Conservation (phyloP, 345 rosid genomes). For the Cardamine resedifolia region DNA sequence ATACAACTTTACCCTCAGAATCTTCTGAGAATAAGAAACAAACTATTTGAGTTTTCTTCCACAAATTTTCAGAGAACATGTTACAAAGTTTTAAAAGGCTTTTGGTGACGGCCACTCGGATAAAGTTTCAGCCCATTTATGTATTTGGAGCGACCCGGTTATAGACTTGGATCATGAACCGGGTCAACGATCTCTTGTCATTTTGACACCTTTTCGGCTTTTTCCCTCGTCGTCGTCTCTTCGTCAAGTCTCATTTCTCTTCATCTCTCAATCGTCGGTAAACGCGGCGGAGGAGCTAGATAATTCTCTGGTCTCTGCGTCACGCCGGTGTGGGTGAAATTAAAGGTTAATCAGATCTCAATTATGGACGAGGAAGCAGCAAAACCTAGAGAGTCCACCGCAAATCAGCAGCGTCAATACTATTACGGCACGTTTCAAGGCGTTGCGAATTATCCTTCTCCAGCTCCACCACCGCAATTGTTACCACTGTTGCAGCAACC, state of each 20-base stretch:
- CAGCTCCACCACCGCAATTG: conserved; percentile 47
- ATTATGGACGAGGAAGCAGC: conserved; percentile 54
- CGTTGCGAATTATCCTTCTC: conserved; percentile 67
- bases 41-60: not conserved
- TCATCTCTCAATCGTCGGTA: conserved; percentile 9
- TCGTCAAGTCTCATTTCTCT: not conserved
- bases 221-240: not conserved
- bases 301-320: not conserved
- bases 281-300: conserved; percentile 3
- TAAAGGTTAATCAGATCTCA: conserved; percentile 12
- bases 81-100: not conserved
- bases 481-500: conserved; percentile 48
- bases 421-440: conserved; percentile 92
- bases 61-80: not conserved
- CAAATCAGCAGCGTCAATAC: conserved; percentile 37
- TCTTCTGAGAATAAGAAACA: no score
- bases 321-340: not conserved
- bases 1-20: no score
- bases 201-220: not conserved
- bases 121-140: not conserved
- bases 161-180: not conserved
- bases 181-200: not conserved
- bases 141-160: not conserved
- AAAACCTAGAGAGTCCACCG: conserved; percentile 34
- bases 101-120: no score